A percentile compares a stretch with the other conserved stretches of the same genome.
These are phyloP conservation scores for Phytopythium mirpurense DNA, from an alignment of 352 stramenopile species.

Conservation along the genomic window DNA sequence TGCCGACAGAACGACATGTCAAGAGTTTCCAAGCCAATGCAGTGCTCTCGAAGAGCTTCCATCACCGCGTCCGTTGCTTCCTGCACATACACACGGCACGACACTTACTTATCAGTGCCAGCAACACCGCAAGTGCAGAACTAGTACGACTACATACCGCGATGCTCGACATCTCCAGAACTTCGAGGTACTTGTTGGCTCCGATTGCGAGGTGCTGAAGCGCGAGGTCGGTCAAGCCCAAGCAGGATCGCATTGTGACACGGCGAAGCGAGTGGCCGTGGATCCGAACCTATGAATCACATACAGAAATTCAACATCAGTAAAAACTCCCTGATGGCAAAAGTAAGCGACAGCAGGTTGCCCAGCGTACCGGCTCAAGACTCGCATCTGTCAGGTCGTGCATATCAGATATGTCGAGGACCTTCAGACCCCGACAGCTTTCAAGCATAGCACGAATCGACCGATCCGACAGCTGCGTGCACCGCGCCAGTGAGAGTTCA, in stretches of 20 bases:
- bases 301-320: too few species aligned
- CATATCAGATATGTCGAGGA: conserved; percentile 68
- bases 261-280: conserved; percentile 43
- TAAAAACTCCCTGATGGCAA: too few species aligned
- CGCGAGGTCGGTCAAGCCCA: conserved; percentile 47
- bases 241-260: conserved; percentile 59
- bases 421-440: conserved; percentile 47
- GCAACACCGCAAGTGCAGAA: not conserved
- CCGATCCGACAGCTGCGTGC: conserved; percentile 56
- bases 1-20: conserved; percentile 79
- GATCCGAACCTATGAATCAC: conserved; percentile 26
- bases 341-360: too few species aligned
- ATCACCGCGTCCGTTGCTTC: conserved; percentile 51
- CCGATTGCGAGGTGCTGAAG: conserved; percentile 58
- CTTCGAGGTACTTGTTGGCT: conserved; percentile 47
- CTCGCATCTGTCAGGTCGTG: conserved; percentile 55
- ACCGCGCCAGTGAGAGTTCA: conserved; percentile 66
- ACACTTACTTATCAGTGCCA: conserved; percentile 4
- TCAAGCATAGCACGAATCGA: conserved; percentile 43
- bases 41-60: conserved; percentile 43
- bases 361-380: conserved; percentile 45
- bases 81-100: conserved; percentile 14
- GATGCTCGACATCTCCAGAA: conserved; percentile 71
- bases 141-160: conserved; percentile 23
- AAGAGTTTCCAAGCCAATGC: conserved; percentile 31